Base-by-base conservation (phyloP, 2,329 filamentous ascomycete genomes). In the Ceratocystis cubensis region DNA sequence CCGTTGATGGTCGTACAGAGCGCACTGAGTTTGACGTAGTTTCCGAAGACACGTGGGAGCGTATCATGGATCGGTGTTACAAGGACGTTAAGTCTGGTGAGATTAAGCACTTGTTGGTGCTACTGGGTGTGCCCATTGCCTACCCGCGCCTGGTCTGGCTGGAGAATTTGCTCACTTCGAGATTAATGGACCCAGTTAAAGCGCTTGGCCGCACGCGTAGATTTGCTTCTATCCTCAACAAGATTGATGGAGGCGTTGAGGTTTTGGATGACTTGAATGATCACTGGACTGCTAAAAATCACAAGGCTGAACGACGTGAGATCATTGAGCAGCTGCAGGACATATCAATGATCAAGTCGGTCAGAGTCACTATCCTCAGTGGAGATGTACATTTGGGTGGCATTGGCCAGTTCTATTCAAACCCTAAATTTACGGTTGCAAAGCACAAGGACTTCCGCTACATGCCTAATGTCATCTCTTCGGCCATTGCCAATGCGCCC, bases 361-460 rank as follows among this genome's bases (percentile, higher is more conserved):
- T 96, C 63, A 88, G 94, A 56, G 81, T 99, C 64, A 97, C 93
- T 0, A 91, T 99, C 69, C 81, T 99, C 64, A 88, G 92, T 72
- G 94, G 95, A 45, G 94, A 97, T 73, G 94, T 97, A 22, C 92
- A 97, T 75, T 81, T 99, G 30, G 92, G 88, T 13, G 94, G 91
- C 7, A 84, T 96, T 48, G 94, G 94, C 1, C 92, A 96, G 71
- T 97, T 99, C 76, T 96, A 93, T 77, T 94, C 90, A 8, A 95
- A 95, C 73, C 87, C 91, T 15, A 94, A 91, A 75, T 80, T 93
- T 25, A 77, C 77, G 5, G 79, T 96, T 41, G 79, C 89, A 2
- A 97, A 96, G 75, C 90, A 97, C 76, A 86, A 86, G 70, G 94
- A 99, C 74, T 92, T 94, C 72, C 84, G 94, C 69, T 99, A 99